phyloP scores from a whole-genome alignment of 306 rosid species.

The Sicyos edulis region DNA sequence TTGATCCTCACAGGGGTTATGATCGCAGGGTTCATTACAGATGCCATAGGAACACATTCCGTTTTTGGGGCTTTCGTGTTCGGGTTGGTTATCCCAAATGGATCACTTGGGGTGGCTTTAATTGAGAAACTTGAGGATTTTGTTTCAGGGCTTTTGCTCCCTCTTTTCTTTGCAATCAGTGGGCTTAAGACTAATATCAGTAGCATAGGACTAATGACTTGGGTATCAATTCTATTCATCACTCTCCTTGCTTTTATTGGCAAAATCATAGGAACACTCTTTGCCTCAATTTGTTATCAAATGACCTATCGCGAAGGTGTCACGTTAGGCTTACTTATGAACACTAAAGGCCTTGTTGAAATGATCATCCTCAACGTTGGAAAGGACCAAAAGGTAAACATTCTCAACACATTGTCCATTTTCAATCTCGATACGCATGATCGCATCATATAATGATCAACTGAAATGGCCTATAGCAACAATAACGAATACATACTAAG shows the following conservation, averaged over 20 bases:
- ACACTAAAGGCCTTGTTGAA: conserved; percentile 89
- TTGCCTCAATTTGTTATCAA: conserved; percentile 42
- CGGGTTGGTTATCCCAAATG: conserved; percentile 76
- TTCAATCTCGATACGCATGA: background rate
- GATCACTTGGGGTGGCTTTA: conserved; percentile 72
- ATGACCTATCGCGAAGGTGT: conserved; percentile 64
- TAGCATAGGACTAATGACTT: conserved; percentile 35
- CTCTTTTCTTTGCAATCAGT: conserved; percentile 84
- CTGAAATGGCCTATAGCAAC: background rate
- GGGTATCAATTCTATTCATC: conserved; percentile 49
- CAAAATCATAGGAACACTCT: conserved; percentile 59
- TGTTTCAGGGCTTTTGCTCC: conserved; percentile 79
- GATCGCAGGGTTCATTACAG: conserved; percentile 80
- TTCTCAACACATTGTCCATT: background rate
- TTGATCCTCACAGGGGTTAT: conserved; percentile 81
- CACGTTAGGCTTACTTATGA: conserved; percentile 81
- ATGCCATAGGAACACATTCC: conserved; percentile 85
- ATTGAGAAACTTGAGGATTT: conserved; percentile 95
- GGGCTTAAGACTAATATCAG: conserved; percentile 64
- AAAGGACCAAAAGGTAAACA: conserved; percentile 58
- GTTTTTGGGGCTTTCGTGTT: conserved; percentile 91
- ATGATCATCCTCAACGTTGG: conserved; percentile 85
- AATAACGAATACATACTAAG: background rate
- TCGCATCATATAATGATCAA: background rate
- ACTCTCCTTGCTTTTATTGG: conserved; percentile 60